A percentile compares a stretch with the other conserved stretches of the same genome.
Evolutionary conservation across 2,329 filamentous ascomycete genomes (phyloP).

Genomic region (Sporothrix luriei): DNA sequence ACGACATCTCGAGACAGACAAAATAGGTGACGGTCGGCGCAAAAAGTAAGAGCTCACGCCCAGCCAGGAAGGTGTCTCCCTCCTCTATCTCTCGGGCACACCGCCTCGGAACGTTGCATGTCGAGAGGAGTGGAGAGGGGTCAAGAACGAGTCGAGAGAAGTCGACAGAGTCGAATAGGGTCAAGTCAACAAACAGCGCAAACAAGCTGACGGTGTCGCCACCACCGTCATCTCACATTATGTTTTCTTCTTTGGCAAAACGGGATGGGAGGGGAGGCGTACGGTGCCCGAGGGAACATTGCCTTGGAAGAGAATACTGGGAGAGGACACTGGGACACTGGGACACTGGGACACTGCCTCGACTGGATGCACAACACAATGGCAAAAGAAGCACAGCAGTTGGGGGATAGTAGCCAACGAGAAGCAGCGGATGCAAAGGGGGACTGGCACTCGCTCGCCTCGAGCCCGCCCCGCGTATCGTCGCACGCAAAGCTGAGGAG

Average conservation of each 20-base stretch:
- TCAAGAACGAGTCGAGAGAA: not conserved
- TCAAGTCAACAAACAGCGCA: not conserved
- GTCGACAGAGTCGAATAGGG: too few relatives aligned
- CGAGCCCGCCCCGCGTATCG: not conserved
- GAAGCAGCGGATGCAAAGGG: not conserved
- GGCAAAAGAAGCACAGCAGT: not conserved
- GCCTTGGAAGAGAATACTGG: not conserved
- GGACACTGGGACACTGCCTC: not conserved
- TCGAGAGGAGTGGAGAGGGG: not conserved
- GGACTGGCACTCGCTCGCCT: not conserved
- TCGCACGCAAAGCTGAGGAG: conserved; percentile 13
- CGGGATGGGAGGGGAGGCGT: not conserved
- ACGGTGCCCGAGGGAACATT: not conserved
- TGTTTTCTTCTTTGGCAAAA: not conserved
- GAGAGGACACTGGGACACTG: not conserved
- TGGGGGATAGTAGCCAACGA: not conserved
- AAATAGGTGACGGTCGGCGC: too few relatives aligned
- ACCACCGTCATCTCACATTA: conserved; percentile 8
- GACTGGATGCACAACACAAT: not conserved
- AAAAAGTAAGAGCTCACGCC: not conserved
- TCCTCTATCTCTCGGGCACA: not conserved
- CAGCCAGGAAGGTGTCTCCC: not conserved
- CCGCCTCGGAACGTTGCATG: conserved; percentile 19
- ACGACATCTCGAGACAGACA: not conserved
- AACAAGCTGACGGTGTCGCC: not conserved